Evolutionary conservation across 2,329 filamentous ascomycete genomes (phyloP).

Genomic region (Dichotomopilus funicola): DNA sequence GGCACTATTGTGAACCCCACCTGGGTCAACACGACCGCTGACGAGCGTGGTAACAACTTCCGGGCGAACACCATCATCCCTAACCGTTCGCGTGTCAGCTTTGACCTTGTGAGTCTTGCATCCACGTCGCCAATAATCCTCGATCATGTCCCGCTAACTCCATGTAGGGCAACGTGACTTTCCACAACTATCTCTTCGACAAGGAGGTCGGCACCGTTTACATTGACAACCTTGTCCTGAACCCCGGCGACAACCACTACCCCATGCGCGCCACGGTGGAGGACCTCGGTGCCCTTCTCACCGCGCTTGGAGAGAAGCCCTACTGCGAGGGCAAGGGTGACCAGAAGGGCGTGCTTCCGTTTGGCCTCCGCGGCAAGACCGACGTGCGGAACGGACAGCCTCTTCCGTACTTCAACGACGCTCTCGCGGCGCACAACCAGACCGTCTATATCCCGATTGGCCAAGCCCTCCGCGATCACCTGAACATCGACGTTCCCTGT

Average conservation of each 20-base stretch:
- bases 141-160: conserved; percentile 5
- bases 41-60: conserved; percentile 52
- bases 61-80: conserved; percentile 52
- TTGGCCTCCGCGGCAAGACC: conserved; percentile 47
- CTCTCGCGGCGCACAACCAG: conserved; percentile 46
- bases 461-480: conserved; percentile 32
- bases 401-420: conserved; percentile 50
- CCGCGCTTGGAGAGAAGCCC: conserved; percentile 34
- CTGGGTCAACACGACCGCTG: conserved; percentile 36
- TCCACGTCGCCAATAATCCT: neutral
- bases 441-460: conserved; percentile 48
- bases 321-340: conserved; percentile 37
- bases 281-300: conserved; percentile 40
- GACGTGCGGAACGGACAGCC: conserved; percentile 46
- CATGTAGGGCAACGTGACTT: conserved; percentile 53
- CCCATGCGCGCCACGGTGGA: conserved; percentile 48
- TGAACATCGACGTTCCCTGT: conserved; percentile 27
- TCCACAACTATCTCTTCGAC: conserved; percentile 50
- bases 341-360: conserved; percentile 42
- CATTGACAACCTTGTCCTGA: conserved; percentile 52
- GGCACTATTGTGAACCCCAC: conserved; percentile 48
- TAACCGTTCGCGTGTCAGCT: conserved; percentile 57
- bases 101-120: conserved; percentile 50
- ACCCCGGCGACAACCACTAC: conserved; percentile 57
- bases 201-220: conserved; percentile 47